Percentiles rank a stretch among this genome's conserved stretches.
Evolutionary conservation across 345 rosid species (phyloP).

Genomic region (Hevea brasiliensis): DNA sequence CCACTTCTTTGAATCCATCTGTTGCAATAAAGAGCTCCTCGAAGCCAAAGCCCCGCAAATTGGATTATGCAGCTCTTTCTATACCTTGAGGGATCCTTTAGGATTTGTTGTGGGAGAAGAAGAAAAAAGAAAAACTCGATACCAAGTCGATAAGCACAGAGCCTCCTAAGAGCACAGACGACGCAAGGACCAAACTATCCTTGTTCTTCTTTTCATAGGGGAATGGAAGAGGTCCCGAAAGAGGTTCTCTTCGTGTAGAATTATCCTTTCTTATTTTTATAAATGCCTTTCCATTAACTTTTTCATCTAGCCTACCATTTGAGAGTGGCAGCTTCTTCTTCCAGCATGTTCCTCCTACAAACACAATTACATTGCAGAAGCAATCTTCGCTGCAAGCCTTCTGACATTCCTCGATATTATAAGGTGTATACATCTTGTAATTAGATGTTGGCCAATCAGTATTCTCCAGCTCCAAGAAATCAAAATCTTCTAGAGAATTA

Average conservation of each 20-base stretch:
- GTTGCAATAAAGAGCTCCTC: constrained; percentile 39
- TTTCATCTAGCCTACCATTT: constrained; percentile 25
- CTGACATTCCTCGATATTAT: constrained; percentile 26
- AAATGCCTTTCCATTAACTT: not conserved
- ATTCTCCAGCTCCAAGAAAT: constrained; percentile 9
- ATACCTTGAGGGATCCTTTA: not conserved
- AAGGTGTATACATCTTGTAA: constrained; percentile 18
- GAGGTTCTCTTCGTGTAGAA: not conserved
- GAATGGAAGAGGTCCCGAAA: not conserved
- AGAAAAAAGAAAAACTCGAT: constrained; percentile 12
- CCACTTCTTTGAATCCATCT: constrained; percentile 38
- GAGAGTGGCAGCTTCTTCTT: constrained; percentile 42
- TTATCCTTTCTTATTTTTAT: constrained; percentile 28
- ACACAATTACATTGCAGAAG: constrained; percentile 34
- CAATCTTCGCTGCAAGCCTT: constrained; percentile 42
- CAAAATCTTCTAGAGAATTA: constrained; percentile 22
- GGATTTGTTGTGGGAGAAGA: constrained; percentile 15
- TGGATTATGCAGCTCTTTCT: constrained; percentile 12
- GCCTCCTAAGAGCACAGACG: constrained; percentile 24
- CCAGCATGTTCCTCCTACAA: constrained; percentile 16
- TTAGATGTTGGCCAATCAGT: constrained; percentile 38
- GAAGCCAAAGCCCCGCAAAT: constrained; percentile 29
- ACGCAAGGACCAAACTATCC: not conserved
- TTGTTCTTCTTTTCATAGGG: not conserved
- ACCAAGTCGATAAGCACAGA: constrained; percentile 24